Evolutionary conservation across 2,329 filamentous ascomycete species (phyloP).

Genomic region (Colletotrichum camelliae): DNA sequence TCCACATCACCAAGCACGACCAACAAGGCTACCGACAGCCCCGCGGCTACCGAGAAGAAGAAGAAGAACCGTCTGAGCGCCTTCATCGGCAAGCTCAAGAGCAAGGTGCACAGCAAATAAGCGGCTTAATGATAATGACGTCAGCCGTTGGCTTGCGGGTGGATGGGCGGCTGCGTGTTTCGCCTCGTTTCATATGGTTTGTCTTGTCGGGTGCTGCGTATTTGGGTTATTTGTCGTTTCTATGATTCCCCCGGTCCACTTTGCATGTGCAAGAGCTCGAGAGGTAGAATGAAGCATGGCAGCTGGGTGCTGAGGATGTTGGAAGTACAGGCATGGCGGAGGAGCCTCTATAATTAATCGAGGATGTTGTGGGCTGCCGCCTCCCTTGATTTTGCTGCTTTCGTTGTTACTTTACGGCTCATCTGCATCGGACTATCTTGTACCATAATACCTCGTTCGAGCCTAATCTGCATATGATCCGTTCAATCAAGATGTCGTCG

Average conservation of each 20-base stretch:
- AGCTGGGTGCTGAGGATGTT: constrained; percentile 1
- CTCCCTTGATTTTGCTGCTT: constrained; percentile 1
- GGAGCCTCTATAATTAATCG: constrained; percentile 29
- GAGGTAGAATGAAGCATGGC: constrained; percentile 21
- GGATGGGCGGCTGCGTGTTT: constrained; percentile 30
- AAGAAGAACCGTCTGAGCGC: constrained; percentile 70
- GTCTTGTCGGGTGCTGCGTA: constrained; percentile 39
- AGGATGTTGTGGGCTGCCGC: constrained; percentile 18
- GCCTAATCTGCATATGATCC: constrained; percentile 20
- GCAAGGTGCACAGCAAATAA: constrained; percentile 42
- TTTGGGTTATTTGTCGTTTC: constrained; percentile 23
- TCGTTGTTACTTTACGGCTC: constrained; percentile 5
- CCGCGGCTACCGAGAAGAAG: constrained; percentile 57
- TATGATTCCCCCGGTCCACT: constrained; percentile 30
- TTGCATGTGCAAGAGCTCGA: constrained; percentile 22
- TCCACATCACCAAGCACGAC: constrained; percentile 26
- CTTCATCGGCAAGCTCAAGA: constrained; percentile 64
- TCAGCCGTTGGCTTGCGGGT: constrained; percentile 30
- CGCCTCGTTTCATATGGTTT: constrained; percentile 37
- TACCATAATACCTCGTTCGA: constrained; percentile 21
- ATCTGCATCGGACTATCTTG: constrained; percentile 20
- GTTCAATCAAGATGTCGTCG: neutral
- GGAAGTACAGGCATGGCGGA: constrained; percentile 27
- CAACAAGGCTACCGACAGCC: constrained; percentile 31
- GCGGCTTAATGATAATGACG: constrained; percentile 1